Conservation (phyloP, 371 early-diverging fungal species). For the Saksenaea oblongispora region DNA sequence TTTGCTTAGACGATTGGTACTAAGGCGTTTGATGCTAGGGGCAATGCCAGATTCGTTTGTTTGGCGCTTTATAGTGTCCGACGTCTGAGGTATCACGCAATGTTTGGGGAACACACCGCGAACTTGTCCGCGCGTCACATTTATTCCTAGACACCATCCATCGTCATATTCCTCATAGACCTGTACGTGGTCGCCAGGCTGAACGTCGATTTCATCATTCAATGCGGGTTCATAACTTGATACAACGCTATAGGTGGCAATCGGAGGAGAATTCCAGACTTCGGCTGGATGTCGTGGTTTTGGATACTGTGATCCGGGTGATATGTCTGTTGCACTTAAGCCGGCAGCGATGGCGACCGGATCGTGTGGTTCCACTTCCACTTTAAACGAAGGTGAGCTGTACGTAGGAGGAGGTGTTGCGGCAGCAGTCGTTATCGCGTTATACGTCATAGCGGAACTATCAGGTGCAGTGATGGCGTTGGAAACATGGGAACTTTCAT, state of each 20-base stretch:
- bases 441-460: neutral
- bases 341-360: neutral
- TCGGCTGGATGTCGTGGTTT: conserved; percentile 4
- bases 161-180: conserved; percentile 28
- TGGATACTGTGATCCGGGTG: conserved; percentile 1
- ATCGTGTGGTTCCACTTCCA: neutral
- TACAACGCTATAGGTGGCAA: conserved; percentile 45
- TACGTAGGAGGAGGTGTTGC: conserved; percentile 3
- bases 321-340: neutral
- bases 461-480: neutral
- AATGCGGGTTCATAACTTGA: conserved; percentile 38
- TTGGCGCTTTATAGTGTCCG: neutral
- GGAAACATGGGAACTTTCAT: neutral
- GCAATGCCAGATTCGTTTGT: neutral
- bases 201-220: conserved; percentile 28
- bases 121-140: conserved; percentile 16
- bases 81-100: conserved; percentile 33
- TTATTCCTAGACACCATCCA: conserved; percentile 25
- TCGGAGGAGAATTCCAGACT: conserved; percentile 13
- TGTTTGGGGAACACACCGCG: conserved; percentile 60
- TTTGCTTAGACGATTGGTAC: conserved; percentile 11
- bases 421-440: conserved; percentile 10
- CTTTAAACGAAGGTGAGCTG: neutral
- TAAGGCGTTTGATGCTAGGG: neutral
- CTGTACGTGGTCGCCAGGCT: conserved; percentile 29